These are phyloP conservation scores for Aspergillus fumigatiaffinis DNA, from an alignment of 2,329 filamentous ascomycete species.

Conservation along the genomic window DNA sequence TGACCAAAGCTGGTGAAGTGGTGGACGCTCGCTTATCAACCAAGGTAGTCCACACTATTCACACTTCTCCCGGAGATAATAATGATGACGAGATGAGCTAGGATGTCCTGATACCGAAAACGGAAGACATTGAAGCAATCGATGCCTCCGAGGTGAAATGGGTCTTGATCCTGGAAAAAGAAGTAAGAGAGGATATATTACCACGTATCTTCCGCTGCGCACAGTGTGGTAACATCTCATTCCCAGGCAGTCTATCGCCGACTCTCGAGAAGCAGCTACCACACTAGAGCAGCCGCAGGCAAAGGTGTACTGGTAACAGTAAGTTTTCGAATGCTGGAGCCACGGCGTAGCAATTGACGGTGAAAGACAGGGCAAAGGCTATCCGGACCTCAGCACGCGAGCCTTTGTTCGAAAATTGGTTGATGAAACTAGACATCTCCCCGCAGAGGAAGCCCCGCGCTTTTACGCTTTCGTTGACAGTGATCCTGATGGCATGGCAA, in stretches of 20 bases:
- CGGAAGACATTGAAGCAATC: conserved; percentile 43
- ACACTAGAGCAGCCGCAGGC: conserved; percentile 37
- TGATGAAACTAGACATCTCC: conserved; percentile 25
- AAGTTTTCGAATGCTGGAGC: conserved; percentile 12
- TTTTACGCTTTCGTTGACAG: conserved; percentile 56
- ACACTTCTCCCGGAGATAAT: neutral
- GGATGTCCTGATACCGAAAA: conserved; percentile 52
- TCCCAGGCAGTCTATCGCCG: conserved; percentile 57
- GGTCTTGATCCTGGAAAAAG: conserved; percentile 62
- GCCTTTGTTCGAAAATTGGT: conserved; percentile 49
- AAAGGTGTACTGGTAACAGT: conserved; percentile 57
- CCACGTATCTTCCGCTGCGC: neutral
- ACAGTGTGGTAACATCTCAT: neutral
- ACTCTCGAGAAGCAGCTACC: conserved; percentile 47
- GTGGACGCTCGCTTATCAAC: conserved; percentile 38
- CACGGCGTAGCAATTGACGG: neutral
- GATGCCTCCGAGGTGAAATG: conserved; percentile 48
- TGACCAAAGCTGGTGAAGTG: conserved; percentile 14
- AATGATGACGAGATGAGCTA: conserved; percentile 18
- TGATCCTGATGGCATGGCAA: conserved; percentile 61
- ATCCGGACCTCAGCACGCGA: conserved; percentile 58
- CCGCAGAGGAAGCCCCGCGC: conserved; percentile 26
- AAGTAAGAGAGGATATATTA: conserved; percentile 38
- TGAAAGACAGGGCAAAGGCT: conserved; percentile 56
- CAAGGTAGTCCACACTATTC: conserved; percentile 19